phyloP scores from a whole-genome alignment of 2,329 filamentous ascomycete species.

The Phialemoniopsis sp. region DNA sequence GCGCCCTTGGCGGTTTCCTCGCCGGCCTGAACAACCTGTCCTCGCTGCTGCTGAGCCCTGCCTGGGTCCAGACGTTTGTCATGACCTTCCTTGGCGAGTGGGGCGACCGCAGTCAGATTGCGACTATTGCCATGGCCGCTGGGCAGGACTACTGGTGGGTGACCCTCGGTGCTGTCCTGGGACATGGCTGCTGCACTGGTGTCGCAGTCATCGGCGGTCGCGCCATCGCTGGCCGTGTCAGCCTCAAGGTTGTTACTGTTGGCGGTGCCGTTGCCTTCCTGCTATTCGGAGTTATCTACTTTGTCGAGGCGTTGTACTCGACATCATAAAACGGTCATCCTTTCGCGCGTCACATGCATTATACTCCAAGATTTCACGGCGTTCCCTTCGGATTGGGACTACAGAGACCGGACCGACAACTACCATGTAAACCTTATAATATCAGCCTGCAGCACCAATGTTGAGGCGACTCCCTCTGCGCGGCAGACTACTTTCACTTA shows the following conservation, averaged over 20 bases:
- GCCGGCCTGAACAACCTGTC: constrained; percentile 79
- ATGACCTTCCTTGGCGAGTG: constrained; percentile 99
- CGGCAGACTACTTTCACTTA: no score
- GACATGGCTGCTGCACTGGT: constrained; percentile 86
- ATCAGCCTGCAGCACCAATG: no score
- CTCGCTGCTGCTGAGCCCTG: constrained; percentile 84
- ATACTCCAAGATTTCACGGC: no score
- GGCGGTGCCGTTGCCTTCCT: constrained; percentile 90
- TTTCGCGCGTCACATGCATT: neutral
- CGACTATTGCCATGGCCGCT: constrained; percentile 97
- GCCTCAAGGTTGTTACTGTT: constrained; percentile 90
- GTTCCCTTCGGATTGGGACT: no score
- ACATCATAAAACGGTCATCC: constrained; percentile 22
- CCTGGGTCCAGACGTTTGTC: constrained; percentile 97
- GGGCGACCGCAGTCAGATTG: constrained; percentile 96
- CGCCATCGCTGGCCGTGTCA: constrained; percentile 89
- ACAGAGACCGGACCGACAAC: no score
- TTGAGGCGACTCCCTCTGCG: no score
- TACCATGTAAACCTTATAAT: no score
- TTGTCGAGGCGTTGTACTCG: constrained; percentile 69
- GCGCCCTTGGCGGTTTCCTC: constrained; percentile 38
- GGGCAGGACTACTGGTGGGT: constrained; percentile 99
- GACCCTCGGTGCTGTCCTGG: constrained; percentile 78
- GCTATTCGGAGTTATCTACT: constrained; percentile 86
- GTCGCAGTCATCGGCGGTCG: constrained; percentile 88